phyloP scores from a whole-genome alignment of 768 basidiomycete genomes.

The Suillus sp. region DNA sequence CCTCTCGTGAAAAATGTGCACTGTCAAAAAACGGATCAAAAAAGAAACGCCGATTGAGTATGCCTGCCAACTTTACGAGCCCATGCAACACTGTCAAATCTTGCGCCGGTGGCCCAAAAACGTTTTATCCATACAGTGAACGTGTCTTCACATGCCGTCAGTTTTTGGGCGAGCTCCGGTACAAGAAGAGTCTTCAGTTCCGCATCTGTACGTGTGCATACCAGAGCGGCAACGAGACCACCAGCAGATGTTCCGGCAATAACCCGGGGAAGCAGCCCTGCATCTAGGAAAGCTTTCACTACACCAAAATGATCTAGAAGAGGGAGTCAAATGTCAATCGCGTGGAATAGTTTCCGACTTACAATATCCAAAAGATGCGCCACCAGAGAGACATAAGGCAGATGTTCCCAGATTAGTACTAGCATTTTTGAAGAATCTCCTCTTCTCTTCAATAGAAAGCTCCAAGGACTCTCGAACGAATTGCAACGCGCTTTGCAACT shows the following conservation, averaged over 20 bases:
- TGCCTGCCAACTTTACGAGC: slow-evolving; percentile 70
- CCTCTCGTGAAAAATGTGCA: slow-evolving; percentile 90
- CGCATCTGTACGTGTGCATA: slow-evolving; percentile 86
- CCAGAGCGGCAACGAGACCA: slow-evolving; percentile 73
- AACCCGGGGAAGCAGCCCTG: slow-evolving; percentile 83
- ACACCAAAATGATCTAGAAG: slow-evolving; percentile 83
- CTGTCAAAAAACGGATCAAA: slow-evolving; percentile 38
- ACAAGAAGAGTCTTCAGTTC: slow-evolving; percentile 79
- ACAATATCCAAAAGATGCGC: slow-evolving; percentile 95
- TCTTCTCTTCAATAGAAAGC: slow-evolving; percentile 85
- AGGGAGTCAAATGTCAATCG: slow-evolving; percentile 4
- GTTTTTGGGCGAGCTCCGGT: slow-evolving; percentile 80
- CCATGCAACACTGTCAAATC: slow-evolving; percentile 91
- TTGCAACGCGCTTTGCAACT: slow-evolving; percentile 74
- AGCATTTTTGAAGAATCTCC: slow-evolving; percentile 85
- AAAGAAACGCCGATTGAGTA: neutral
- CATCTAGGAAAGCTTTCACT: slow-evolving; percentile 88
- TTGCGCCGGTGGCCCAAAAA: slow-evolving; percentile 86
- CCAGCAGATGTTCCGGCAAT: slow-evolving; percentile 96
- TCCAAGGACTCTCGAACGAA: slow-evolving; percentile 75
- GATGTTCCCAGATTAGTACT: slow-evolving; percentile 91
- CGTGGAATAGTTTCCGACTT: slow-evolving; percentile 27
- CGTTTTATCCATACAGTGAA: slow-evolving; percentile 69
- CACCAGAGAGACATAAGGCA: slow-evolving; percentile 94
- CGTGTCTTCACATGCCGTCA: slow-evolving; percentile 82